Evolutionary conservation across 768 basidiomycete genomes (phyloP).

Genomic region (Russula abietina): DNA sequence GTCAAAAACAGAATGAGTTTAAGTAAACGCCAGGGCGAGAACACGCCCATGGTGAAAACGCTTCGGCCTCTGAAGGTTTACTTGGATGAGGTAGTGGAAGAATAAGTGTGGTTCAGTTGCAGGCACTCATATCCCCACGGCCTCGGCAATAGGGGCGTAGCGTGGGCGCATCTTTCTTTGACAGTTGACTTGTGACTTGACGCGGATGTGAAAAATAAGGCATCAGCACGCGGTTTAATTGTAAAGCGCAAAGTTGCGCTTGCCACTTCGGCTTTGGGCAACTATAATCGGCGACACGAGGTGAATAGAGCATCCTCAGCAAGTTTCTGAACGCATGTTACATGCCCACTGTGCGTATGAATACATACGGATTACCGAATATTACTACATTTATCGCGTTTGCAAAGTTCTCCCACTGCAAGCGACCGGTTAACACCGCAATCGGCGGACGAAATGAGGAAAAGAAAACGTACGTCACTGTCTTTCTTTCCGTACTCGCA

Average conservation of each 20-base stretch:
- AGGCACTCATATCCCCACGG: neutral
- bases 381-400: conserved; percentile 23
- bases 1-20: neutral
- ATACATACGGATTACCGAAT: conserved; percentile 18
- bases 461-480: conserved; percentile 62
- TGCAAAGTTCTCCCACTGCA: conserved; percentile 25
- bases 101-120: too few species aligned
- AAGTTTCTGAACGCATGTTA: conserved; percentile 1
- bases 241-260: too few species aligned
- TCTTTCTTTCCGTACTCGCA: conserved; percentile 78
- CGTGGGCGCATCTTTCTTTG: neutral
- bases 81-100: neutral
- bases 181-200: neutral
- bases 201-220: neutral
- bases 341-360: conserved; percentile 1
- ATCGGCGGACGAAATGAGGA: neutral
- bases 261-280: too few species aligned
- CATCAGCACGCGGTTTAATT: neutral
- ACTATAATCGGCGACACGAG: neutral
- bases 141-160: neutral
- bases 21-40: neutral
- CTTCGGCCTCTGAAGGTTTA: neutral
- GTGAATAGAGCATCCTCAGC: neutral
- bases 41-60: neutral
- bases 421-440: neutral